Base-by-base conservation (phyloP, 495 filamentous ascomycete species). In the Penicillium riverlandense region DNA sequence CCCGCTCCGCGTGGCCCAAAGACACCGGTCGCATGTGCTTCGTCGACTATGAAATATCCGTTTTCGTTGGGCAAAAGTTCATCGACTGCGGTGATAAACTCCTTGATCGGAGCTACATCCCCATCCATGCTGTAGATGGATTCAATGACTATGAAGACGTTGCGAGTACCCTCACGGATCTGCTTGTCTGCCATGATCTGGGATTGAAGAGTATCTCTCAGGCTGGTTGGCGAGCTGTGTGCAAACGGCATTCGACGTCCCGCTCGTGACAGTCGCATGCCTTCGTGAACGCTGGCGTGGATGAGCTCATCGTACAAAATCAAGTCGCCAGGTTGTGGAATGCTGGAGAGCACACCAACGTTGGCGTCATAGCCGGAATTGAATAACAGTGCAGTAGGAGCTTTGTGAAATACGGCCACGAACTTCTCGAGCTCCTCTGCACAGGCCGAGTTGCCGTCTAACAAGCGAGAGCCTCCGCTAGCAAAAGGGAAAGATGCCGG, bases 111-210 rank as follows among this genome's bases (percentile, higher is more conserved):
- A 8, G 75, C 77, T 8, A 86, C 53, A 60, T 90, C 85, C 0
- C 87, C 87, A 55, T 91, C 85, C 87, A 92, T 92, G 43, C 82
- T 87, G 58, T 92, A 92, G n/a, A 90, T 63, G 2, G 75, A 74
- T 54, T 92, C 87, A 1, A 90, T 67, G 1, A 80, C 80, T 14
- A 91, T 69, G 51, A 91, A 82, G 7, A 74, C 62, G 53, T 68
- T 71, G 7, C 57, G 49, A 4, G 57, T 50, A 0, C 70, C 70
- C 4, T 55, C 38, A 29, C 40, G 36, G n/a, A 77, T 41, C 11
- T 41, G 13, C 0, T 55, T 38, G 30, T 74, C 62, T 0, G 45
- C 48, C 11, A 58, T 39, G 1, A 68, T 49, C 34, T 71, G 45
- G 0, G 51, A 33, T n/a, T 53, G 14, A 11, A 84, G 48, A n/a